A percentile compares a stretch with the other conserved stretches of the same genome.
phyloP scores from a whole-genome alignment of 805 yeast species.

The Suhomyces faveliae region DNA sequence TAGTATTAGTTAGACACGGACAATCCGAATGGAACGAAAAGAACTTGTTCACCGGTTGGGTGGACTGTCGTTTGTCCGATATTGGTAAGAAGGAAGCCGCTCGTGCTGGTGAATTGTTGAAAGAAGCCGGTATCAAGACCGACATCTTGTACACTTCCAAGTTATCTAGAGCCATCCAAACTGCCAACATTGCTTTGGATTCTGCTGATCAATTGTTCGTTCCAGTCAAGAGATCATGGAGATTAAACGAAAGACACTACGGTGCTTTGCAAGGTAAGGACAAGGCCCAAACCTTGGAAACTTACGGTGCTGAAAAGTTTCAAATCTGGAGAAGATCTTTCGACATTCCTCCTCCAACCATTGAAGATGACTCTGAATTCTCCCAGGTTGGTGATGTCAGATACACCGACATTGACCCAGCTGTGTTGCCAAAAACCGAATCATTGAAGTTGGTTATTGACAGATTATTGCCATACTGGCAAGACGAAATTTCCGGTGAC shows the following conservation, averaged over 20 bases:
- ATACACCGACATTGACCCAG: slow-evolving; percentile 80
- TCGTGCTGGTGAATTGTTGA: slow-evolving; percentile 89
- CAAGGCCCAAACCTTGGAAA: slow-evolving; percentile 87
- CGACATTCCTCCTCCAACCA: slow-evolving; percentile 93
- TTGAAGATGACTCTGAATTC: slow-evolving; percentile 73
- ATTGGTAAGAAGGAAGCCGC: slow-evolving; percentile 87
- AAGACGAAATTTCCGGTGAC: slow-evolving; percentile 84
- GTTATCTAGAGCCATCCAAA: slow-evolving; percentile 92
- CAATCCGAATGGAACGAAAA: slow-evolving; percentile 99
- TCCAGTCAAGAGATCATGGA: slow-evolving; percentile 94
- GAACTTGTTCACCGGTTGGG: slow-evolving; percentile 99
- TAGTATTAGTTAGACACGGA: slow-evolving; percentile 96
- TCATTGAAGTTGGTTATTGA: slow-evolving; percentile 92
- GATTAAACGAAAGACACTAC: slow-evolving; percentile 98
- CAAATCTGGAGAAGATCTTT: slow-evolving; percentile 96
- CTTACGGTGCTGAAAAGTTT: slow-evolving; percentile 90
- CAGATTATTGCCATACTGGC: slow-evolving; percentile 96
- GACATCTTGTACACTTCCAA: slow-evolving; percentile 89
- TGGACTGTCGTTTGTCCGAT: slow-evolving; percentile 82
- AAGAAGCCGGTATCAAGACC: slow-evolving; percentile 81
- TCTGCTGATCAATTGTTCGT: slow-evolving; percentile 86
- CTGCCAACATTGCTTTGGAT: slow-evolving; percentile 92
- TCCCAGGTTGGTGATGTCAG: slow-evolving; percentile 85
- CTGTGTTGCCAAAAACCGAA: slow-evolving; percentile 89
- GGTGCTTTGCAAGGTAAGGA: slow-evolving; percentile 99